Base-by-base conservation (phyloP, 768 basidiomycete species). In the Cubamyces lactineus region DNA sequence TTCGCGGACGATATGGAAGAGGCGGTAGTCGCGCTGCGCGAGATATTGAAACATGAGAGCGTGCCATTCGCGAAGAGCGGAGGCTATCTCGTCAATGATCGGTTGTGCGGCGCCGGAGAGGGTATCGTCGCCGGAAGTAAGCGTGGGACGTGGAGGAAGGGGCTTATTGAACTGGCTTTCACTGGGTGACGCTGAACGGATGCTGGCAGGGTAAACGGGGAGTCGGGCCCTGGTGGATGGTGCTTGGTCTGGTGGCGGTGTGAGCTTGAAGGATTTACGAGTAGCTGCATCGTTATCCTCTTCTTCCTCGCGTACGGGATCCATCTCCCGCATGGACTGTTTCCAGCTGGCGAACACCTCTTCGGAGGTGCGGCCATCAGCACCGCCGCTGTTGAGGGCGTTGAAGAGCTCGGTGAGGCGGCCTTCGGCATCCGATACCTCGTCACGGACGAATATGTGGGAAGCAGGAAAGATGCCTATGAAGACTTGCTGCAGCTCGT, bases 71-170 rank as follows among this genome's bases (percentile, higher is more conserved):
- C 96, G 87, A 46, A 98, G 78, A 0, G 96, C 96, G 8, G 94
- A 96, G 0, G 96, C 93, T 66, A 98, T 96, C 78, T 98, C 96
- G 75, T 98, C 96, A 53, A 98, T 86, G 71, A 98, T 89, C 11
- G 96, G 96, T 70, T 97, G 95, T 2, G 74, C 77, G 21, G 82
- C 80, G 11, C 96, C 96, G 0, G 89, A 88, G 3, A 84, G 82
- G 2, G 96, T 98, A 67, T 98, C 96, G 71, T 97, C 96, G 40
- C 93, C 94, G 11, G 94, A 92, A 65, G 95, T 96, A 50, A 98
- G 83, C n/a, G 91, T 92, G 6, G 96, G 96, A 46, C 97, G 85
- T 3, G 94, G 95, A 9, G 94, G 94, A 5, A 89, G 78, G 1
- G 88, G 89, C 71, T 94, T 92, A 67, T 82, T 71, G 16, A 83